Base-by-base conservation (phyloP, 2,329 filamentous ascomycete genomes). In the Ophiostoma ips region DNA sequence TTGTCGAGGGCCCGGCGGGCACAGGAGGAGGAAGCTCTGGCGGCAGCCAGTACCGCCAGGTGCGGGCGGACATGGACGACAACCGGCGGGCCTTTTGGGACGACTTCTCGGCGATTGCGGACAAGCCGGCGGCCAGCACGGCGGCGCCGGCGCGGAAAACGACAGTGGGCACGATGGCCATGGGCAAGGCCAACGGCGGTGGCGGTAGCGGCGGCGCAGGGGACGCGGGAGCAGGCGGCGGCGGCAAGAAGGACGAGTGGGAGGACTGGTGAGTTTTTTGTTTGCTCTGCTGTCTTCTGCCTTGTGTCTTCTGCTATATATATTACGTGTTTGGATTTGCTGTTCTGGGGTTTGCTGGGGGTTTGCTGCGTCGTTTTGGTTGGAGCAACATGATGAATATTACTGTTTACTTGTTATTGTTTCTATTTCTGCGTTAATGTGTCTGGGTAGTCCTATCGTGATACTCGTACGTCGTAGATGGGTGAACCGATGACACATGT, bases 41-140 rank as follows among this genome's bases (percentile, higher is more conserved):
- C 55, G 58, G 56, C 31, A 65, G 62, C 46, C 61, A 67, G 51
- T 61, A 62, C 46, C 61, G 67, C 50, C 61, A 65, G 51, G 67
- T 61, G 49, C 69, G 64, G 16, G 15, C 37, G 10, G 38, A 44
- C 50, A 59, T 79, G 48, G 72, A 81, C 60, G 72, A 71, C 73
- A 83, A 64, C 76, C 84, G 82, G 66, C 83, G 83, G 62, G 83
- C 85, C 57, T 95, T 95, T 66, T 95, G 89, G 89, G 89, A 95
- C 63, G 83, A 84, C 58, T 95, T 96, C 66, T 83, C 87, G 0
- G 78, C 76, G 28, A 65, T 83, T 24, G 83, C 79, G 0, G 76
- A 83, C 66, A 71, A 76, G 59, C 36, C 43, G 2, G 21, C 64
- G 66, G 53, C 50, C 52, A 21, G 43, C 19, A n/a, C 62, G 81